Conservation (phyloP, 169 alveolate species). For the Plasmodium falciparum region DNA sequence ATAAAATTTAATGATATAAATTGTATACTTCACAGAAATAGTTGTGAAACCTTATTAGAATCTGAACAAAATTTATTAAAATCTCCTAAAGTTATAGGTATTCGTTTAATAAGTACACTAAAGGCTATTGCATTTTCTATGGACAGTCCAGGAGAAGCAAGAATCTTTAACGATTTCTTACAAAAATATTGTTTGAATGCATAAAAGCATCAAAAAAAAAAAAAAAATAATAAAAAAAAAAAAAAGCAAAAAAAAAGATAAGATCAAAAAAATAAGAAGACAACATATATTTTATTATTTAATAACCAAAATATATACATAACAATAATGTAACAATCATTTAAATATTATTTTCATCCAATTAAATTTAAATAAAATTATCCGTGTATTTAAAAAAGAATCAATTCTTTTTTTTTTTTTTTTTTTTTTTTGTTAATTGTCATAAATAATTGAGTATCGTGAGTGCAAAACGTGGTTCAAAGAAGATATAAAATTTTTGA, state of each 20-base stretch:
- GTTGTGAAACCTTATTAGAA: conserved; percentile 64
- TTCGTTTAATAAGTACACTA: conserved; percentile 70
- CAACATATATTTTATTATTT: not conserved
- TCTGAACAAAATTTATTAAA: conserved; percentile 66
- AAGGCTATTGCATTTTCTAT: conserved; percentile 74
- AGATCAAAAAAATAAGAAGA: too few relatives aligned
- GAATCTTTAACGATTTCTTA: conserved; percentile 62
- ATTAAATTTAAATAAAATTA: too few relatives aligned
- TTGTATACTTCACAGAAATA: conserved; percentile 70
- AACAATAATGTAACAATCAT: too few relatives aligned
- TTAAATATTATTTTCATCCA: too few relatives aligned
- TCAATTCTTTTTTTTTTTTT: too few relatives aligned
- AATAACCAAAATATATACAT: too few relatives aligned
- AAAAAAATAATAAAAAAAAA: not conserved
- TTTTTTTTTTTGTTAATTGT: too few relatives aligned
- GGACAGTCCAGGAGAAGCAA: conserved; percentile 74
- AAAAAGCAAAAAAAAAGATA: not conserved
- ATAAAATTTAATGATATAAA: conserved; percentile 72
- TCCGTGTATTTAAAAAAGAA: too few relatives aligned
- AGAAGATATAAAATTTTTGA: too few relatives aligned
- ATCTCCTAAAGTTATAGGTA: conserved; percentile 72
- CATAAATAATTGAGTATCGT: too few relatives aligned
- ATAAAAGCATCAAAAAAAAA: not conserved
- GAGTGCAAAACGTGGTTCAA: too few relatives aligned
- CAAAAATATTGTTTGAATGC: conserved; percentile 54